phyloP scores from a whole-genome alignment of 2,329 filamentous ascomycete genomes.

The Fusarium nodosum region DNA sequence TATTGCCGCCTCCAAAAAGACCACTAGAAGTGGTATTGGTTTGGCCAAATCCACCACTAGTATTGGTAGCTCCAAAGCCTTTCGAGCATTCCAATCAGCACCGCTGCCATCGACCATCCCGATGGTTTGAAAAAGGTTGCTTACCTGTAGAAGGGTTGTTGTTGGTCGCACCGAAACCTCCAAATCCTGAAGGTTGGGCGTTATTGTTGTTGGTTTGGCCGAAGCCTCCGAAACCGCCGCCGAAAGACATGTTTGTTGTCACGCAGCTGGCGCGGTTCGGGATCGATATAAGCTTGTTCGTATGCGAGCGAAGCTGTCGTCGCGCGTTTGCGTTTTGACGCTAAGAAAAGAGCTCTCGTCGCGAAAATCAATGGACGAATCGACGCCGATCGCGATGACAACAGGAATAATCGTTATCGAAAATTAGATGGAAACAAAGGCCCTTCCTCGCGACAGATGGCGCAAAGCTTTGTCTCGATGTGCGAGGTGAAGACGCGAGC shows the following conservation, averaged over 20 bases:
- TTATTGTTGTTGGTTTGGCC: slow-evolving; percentile 65
- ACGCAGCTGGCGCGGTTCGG: slow-evolving; percentile 41
- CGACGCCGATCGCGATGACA: slow-evolving; percentile 19
- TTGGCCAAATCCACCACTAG: slow-evolving; percentile 61
- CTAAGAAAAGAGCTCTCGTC: slow-evolving; percentile 32
- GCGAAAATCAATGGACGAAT: slow-evolving; percentile 39
- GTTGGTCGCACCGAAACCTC: slow-evolving; percentile 65
- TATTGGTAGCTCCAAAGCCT: slow-evolving; percentile 55
- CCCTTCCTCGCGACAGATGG: slow-evolving; percentile 13
- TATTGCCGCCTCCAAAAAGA: slow-evolving; percentile 61
- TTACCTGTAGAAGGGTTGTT: slow-evolving; percentile 65
- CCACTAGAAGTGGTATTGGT: slow-evolving; percentile 51
- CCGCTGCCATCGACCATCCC: slow-evolving; percentile 40
- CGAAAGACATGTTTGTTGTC: slow-evolving; percentile 66
- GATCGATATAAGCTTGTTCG: slow-evolving; percentile 34
- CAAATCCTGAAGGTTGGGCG: slow-evolving; percentile 64
- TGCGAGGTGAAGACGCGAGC: slow-evolving; percentile 30
- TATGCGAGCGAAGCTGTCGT: slow-evolving; percentile 35
- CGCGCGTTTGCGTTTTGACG: slow-evolving; percentile 42
- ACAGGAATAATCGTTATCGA: slow-evolving; percentile 16
- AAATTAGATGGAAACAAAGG: slow-evolving; percentile 5
- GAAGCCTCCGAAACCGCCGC: slow-evolving; percentile 65
- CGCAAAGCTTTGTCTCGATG: slow-evolving; percentile 19
- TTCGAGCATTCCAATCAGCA: slow-evolving; percentile 48
- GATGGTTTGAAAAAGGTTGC: slow-evolving; percentile 50